Evolutionary conservation across 306 rosid species (phyloP).

Genomic region (Betula pendula): DNA sequence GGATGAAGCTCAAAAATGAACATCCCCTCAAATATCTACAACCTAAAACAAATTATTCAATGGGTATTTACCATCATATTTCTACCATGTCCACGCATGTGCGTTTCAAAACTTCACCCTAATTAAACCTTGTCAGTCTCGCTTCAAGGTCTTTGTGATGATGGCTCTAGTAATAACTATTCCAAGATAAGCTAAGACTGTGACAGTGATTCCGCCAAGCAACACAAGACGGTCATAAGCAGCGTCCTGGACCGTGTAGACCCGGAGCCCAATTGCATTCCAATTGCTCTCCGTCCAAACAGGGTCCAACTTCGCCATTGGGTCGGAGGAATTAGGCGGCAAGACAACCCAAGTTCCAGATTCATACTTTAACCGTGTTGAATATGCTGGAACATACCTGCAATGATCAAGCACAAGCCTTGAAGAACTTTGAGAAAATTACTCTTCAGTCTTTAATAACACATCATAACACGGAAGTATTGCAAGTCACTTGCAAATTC

Average conservation of each 20-base stretch:
- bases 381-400: constrained; percentile 96
- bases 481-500: not conserved
- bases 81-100: constrained; percentile 27
- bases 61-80: constrained; percentile 22
- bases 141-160: constrained; percentile 64
- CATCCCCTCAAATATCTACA: constrained; percentile 32
- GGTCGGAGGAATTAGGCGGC: constrained; percentile 71
- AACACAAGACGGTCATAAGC: constrained; percentile 66
- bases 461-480: not conserved
- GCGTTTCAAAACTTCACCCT: not conserved
- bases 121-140: constrained; percentile 47
- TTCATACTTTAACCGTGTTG: constrained; percentile 68
- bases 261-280: constrained; percentile 70
- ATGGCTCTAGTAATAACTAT: constrained; percentile 52
- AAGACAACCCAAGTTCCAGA: constrained; percentile 74
- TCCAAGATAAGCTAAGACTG: constrained; percentile 65
- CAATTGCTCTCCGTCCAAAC: constrained; percentile 98
- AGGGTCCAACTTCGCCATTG: constrained; percentile 69
- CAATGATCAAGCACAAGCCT: constrained; percentile 23
- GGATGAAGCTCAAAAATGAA: constrained; percentile 46
- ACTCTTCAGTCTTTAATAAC: not conserved
- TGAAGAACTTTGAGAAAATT: constrained; percentile 6
- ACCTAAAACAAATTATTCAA: constrained; percentile 19
- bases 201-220: constrained; percentile 61
- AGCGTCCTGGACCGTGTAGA: constrained; percentile 61